Conservation (phyloP, 1,284 basidiomycete species). For the Hypsizygus ulmarius region DNA sequence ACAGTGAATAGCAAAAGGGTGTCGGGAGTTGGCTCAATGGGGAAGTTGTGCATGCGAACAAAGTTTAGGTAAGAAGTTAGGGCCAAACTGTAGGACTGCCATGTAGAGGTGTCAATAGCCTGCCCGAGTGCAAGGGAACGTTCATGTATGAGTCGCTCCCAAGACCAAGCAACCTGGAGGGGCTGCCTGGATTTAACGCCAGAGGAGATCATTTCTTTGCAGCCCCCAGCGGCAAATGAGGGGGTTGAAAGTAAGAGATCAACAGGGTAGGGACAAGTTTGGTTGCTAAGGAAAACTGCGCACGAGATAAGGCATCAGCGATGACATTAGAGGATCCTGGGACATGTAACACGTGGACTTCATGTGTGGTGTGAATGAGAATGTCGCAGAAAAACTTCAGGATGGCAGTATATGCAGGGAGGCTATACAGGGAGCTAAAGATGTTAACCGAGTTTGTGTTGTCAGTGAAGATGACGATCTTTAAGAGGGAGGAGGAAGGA, state of each 20-base stretch:
- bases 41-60: not conserved
- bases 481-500: not conserved
- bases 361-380: not conserved
- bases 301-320: no score
- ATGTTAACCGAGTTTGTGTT: not conserved
- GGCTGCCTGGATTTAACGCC: no score
- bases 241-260: not conserved
- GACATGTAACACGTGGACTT: not conserved
- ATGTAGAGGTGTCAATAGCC: slow-evolving; percentile 29
- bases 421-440: not conserved
- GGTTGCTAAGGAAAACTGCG: no score
- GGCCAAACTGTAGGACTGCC: not conserved
- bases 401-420: not conserved
- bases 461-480: not conserved
- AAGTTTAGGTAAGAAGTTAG: slow-evolving; percentile 5
- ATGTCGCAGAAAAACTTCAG: not conserved
- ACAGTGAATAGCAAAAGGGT: slow-evolving; percentile 1
- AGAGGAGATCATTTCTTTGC: no score
- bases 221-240: not conserved
- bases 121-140: slow-evolving; percentile 31
- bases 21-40: not conserved
- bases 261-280: no score
- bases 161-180: no score
- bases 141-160: slow-evolving; percentile 30
- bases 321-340: no score